Base-by-base conservation (phyloP, 179 eudicot genomes). In the Camellia oleifera region DNA sequence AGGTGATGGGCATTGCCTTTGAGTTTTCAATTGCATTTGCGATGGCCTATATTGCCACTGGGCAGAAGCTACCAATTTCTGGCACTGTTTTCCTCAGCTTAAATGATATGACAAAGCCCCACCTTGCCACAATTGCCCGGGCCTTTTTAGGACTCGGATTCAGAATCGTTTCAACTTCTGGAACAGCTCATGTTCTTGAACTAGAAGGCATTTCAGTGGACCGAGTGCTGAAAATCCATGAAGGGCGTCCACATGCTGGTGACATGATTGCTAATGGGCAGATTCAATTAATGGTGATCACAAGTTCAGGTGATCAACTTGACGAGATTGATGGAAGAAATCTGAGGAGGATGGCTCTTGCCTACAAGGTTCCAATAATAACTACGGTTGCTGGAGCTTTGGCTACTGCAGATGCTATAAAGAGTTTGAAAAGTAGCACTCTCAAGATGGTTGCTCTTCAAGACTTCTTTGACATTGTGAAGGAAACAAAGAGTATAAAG, bases 221-320 rank as follows among this genome's bases (percentile, higher is more conserved):
- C 82, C 83, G 90, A 77, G 97, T 95, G 2, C 79, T 95, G 80
- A 95, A 95, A 87, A 79, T 95, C 94, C 98, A 95, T 75, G 98
- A 95, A 81, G 98, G 98, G n/a, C 82, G 98, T 68, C 98, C 98
- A 26, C 95, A 93, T 76, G 98, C 98, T 3, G 95, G 88, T 58
- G 98, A 95, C 77, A 90, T 92, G 97, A 81, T 95, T 78, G 88
- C 98, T 12, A 93, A 95, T 77, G 92, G 95, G 74, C 87, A 89
- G 82, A 92, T 95, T 79, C 92, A 92, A 77, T 69, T 95, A 88
- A 93, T 95, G 97, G 97, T 95, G 85, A 90, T 95, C n/a, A 95
- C 97, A 20, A 93, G 97, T 83, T 92, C 98, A 0, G 89, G 94
- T 15, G 98, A 95, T 82, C 86, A 86, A 0, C 89, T 92, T 74